Conservation (phyloP, 2,329 filamentous ascomycete species). For the Colletotrichum tofieldiae region DNA sequence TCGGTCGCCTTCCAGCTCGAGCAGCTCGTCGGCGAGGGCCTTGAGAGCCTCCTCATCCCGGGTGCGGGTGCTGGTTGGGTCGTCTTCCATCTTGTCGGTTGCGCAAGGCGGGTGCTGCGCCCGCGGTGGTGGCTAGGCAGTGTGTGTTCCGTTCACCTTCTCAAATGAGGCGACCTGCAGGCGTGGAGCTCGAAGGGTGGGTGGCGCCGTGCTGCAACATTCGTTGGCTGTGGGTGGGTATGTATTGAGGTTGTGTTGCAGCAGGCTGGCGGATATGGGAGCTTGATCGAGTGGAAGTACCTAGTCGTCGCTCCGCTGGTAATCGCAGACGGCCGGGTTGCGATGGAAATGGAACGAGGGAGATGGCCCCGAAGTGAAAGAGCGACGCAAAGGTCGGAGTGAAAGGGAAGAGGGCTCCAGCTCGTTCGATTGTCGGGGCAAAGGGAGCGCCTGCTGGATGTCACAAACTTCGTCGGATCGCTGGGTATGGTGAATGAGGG, state of each 20-base stretch:
- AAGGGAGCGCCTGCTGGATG: not conserved
- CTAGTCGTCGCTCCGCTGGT: not conserved
- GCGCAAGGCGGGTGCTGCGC: slow-evolving; percentile 8
- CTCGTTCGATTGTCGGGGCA: not conserved
- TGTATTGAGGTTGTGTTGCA: slow-evolving; percentile 17
- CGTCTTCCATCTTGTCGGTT: slow-evolving; percentile 31
- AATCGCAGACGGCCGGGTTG: slow-evolving; percentile 2
- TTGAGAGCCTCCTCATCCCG: slow-evolving; percentile 30
- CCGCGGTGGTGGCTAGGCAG: not conserved
- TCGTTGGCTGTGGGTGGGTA: slow-evolving; percentile 22
- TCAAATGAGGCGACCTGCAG: slow-evolving; percentile 41
- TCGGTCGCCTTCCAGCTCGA: slow-evolving; percentile 34
- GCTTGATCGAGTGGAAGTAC: slow-evolving; percentile 1
- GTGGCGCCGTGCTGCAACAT: slow-evolving; percentile 39
- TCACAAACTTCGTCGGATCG: not conserved
- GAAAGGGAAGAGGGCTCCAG: not conserved
- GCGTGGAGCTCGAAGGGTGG: slow-evolving; percentile 5
- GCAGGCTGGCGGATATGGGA: slow-evolving; percentile 32
- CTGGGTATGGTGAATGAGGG: not conserved
- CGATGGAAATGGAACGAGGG: slow-evolving; percentile 10
- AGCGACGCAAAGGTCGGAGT: slow-evolving; percentile 4
- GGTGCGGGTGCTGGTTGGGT: slow-evolving; percentile 13
- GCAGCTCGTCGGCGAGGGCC: slow-evolving; percentile 22
- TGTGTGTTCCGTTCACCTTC: not conserved
- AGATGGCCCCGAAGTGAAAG: not conserved